A percentile compares a stretch with the other conserved stretches of the same genome.
Conservation (phyloP, 2,329 filamentous ascomycete genomes). For the Alternaria sp. region DNA sequence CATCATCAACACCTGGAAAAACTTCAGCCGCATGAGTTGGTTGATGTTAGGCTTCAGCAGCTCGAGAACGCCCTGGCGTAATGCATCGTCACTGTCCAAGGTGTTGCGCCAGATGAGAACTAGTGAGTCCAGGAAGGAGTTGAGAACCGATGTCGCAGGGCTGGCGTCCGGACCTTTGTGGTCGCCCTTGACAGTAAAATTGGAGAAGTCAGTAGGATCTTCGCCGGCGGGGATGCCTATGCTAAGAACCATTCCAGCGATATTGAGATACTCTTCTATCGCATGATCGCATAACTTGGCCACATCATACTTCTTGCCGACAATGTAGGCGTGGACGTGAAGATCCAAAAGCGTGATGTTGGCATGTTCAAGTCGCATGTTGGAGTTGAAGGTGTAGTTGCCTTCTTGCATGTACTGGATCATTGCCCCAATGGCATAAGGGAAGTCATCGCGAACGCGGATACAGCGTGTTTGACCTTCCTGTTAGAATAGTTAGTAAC, state of each 20-base stretch:
- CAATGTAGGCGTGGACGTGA: slow-evolving; percentile 36
- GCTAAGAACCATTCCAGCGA: slow-evolving; percentile 17
- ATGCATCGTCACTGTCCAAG: slow-evolving; percentile 11
- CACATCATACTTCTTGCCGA: slow-evolving; percentile 32
- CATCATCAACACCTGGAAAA: slow-evolving; percentile 27
- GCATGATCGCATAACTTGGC: slow-evolving; percentile 19
- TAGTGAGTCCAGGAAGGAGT: slow-evolving; percentile 32
- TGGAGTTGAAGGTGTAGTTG: slow-evolving; percentile 27
- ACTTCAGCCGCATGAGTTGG: slow-evolving; percentile 18
- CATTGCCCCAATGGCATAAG: slow-evolving; percentile 28
- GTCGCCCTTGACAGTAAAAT: background rate
- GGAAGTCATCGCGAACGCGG: slow-evolving; percentile 33
- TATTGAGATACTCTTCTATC: slow-evolving; percentile 20
- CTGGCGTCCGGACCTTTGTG: background rate
- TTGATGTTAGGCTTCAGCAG: slow-evolving; percentile 26
- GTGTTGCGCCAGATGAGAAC: slow-evolving; percentile 37
- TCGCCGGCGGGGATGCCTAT: background rate
- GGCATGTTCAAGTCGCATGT: slow-evolving; percentile 14
- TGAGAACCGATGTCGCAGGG: background rate
- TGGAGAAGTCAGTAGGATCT: background rate
- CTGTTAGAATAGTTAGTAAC: background rate
- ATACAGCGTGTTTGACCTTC: slow-evolving; percentile 18
- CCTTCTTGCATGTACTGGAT: slow-evolving; percentile 30
- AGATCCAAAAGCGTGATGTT: slow-evolving; percentile 33
- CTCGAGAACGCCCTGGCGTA: slow-evolving; percentile 27